Percentiles rank a stretch among this genome's conserved stretches.
These are phyloP conservation scores for Astragalus membranaceus DNA, from an alignment of 306 rosid genomes.

Conservation along the genomic window DNA sequence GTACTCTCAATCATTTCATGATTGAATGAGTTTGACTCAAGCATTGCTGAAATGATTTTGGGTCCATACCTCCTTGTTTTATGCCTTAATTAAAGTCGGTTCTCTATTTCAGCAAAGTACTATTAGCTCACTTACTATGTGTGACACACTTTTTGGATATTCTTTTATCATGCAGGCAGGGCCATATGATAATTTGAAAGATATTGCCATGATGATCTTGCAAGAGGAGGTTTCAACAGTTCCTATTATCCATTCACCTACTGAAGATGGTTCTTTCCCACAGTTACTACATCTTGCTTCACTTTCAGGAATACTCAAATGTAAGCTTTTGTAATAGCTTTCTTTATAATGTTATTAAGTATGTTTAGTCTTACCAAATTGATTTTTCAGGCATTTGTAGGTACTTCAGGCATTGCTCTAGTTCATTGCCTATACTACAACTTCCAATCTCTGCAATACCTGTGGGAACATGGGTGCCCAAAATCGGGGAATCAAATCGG, in stretches of 20 bases:
- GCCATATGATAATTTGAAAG: slow-evolving; percentile 81
- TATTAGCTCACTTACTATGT: neutral
- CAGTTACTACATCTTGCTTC: slow-evolving; percentile 92
- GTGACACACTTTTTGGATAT: neutral
- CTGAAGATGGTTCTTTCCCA: slow-evolving; percentile 77
- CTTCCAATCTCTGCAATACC: slow-evolving; percentile 74
- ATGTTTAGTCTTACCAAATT: slow-evolving; percentile 33
- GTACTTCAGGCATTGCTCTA: slow-evolving; percentile 74
- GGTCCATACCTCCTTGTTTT: neutral
- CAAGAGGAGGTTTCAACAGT: slow-evolving; percentile 81
- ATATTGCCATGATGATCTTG: slow-evolving; percentile 66
- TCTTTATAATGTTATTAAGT: neutral
- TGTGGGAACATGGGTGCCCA: slow-evolving; percentile 92
- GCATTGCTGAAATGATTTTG: neutral
- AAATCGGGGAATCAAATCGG: slow-evolving; percentile 79
- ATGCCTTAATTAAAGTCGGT: neutral
- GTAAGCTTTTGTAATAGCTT: slow-evolving; percentile 35
- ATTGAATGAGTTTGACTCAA: neutral
- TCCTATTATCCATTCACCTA: slow-evolving; percentile 73
- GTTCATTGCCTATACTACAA: slow-evolving; percentile 75
- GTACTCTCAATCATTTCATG: neutral
- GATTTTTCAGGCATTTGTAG: slow-evolving; percentile 90
- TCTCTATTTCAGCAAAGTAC: neutral
- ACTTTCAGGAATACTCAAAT: slow-evolving; percentile 82
- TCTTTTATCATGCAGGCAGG: slow-evolving; percentile 54